These are phyloP conservation scores for Pythium guiyangense DNA, from an alignment of 352 stramenopile species.

Conservation along the genomic window DNA sequence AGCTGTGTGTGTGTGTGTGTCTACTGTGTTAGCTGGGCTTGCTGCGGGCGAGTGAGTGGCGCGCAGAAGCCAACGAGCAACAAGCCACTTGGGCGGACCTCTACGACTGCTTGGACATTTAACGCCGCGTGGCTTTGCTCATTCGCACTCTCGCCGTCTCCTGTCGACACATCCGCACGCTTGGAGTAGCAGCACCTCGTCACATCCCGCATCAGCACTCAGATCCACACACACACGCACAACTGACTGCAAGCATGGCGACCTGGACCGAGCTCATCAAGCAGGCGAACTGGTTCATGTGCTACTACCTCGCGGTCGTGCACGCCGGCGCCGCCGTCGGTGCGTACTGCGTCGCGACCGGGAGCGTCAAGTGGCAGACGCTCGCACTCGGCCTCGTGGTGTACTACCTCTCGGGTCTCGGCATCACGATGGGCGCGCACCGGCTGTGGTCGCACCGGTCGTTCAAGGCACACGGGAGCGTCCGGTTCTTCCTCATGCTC, in stretches of 20 bases:
- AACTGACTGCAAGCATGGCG: conserved; percentile 1
- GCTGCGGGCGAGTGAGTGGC: too few species aligned
- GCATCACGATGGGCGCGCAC: conserved; percentile 98
- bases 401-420: conserved; percentile 94
- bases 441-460: too few species aligned
- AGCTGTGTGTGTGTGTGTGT: too few species aligned
- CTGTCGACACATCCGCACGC: background rate
- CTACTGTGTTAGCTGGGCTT: too few species aligned
- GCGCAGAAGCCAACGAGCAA: too few species aligned
- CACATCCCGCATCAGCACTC: background rate
- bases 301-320: conserved; percentile 96
- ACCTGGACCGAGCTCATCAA: conserved; percentile 27
- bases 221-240: background rate
- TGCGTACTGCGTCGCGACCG: conserved; percentile 57
- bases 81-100: too few species aligned
- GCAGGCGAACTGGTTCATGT: conserved; percentile 97
- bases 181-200: background rate
- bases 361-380: conserved; percentile 81
- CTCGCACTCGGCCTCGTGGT: conserved; percentile 89
- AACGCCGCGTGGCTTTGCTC: conserved; percentile 1
- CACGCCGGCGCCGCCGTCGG: conserved; percentile 90
- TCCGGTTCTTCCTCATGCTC: conserved; percentile 96
- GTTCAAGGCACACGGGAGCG: conserved; percentile 91
- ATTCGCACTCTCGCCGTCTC: conserved; percentile 2
- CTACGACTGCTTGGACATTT: too few species aligned